phyloP scores from a whole-genome alignment of 2,329 filamentous ascomycete genomes.

The Stachybotrys chartarum region DNA sequence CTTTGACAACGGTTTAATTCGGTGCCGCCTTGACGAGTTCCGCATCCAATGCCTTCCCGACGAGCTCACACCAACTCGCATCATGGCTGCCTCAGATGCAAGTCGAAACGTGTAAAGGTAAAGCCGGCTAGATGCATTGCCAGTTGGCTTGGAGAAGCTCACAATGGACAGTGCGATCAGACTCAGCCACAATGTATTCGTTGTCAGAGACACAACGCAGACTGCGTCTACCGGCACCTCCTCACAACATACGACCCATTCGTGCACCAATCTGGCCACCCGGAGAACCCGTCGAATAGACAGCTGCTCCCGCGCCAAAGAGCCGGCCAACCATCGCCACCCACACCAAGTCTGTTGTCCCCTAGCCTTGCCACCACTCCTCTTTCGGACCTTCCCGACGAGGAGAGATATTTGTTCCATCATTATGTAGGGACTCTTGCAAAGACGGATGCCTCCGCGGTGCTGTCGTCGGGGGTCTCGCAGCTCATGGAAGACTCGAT shows the following conservation, averaged over 20 bases:
- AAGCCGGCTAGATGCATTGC: background rate
- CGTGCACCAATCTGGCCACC: background rate
- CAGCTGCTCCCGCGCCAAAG: background rate
- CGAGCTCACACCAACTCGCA: constrained; percentile 7
- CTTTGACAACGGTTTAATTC: no score
- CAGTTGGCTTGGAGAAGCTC: background rate
- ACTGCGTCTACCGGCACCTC: constrained; percentile 7
- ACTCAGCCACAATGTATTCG: constrained; percentile 5
- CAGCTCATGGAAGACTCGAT: constrained; percentile 2
- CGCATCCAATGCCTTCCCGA: constrained; percentile 5
- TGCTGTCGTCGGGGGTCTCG: constrained; percentile 1
- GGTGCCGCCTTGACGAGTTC: background rate
- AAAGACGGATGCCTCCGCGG: background rate
- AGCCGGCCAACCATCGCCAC: background rate
- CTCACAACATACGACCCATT: constrained; percentile 7
- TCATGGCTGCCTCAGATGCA: constrained; percentile 8
- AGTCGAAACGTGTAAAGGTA: constrained; percentile 8
- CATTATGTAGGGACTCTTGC: constrained; percentile 3
- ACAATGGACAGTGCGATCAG: constrained; percentile 6
- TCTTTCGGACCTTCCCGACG: background rate
- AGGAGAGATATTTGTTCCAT: constrained; percentile 2
- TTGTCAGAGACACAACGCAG: constrained; percentile 1
- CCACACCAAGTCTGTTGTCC: background rate
- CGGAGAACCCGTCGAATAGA: background rate
- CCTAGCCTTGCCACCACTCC: background rate